Base-by-base conservation (phyloP, 768 basidiomycete species). In the Psilocybe subaeruginosa region DNA sequence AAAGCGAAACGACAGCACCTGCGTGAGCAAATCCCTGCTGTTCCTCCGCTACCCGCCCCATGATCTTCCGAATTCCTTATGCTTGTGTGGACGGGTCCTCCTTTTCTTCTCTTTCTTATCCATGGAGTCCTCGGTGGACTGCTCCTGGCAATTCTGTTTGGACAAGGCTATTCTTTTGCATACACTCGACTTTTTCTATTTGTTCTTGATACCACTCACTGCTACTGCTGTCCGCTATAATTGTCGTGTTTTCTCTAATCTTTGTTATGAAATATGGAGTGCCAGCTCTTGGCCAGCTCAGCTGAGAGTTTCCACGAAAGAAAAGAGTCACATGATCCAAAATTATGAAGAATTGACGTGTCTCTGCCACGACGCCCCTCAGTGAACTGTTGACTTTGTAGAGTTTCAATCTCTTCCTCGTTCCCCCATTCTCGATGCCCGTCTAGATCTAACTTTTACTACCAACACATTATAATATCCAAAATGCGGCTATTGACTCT, bases 1-100 rank as follows among this genome's bases (percentile, higher is more conserved):
- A 88, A 83, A 71, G 72, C 82, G 39, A 85, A 85, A 68, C 82
- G 90, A 56, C 80, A 82, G 8, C 68, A 70, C 29, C 66, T 66
- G 50, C 58, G 65, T 27, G 75, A 73, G 60, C 69, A 73, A 54
- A 67, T 75, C 49, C 78, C 79, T 29, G 69, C 76, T 8, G 68
- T 82, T 16, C 80, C 81, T 23, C 73, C 77, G 4, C 64, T 80
- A 35, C 79, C 79, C 39, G 39, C 51, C 8, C 58, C 59, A 27
- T 62, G 48, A 51, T 43, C n/a, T 43, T 11, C n/a, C 12, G 4
- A 11, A 16, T 46, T 31, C 45, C 41, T 31, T 41, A 17, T 39
- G 14, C 7, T 6, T 14, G 6, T 43, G 19, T 17, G 16, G 16
- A 39, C 14, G 33, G 47, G 52, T 19, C 37, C 39, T 30, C 39